Conservation (phyloP, 225 moss, liverwort and hornwort genomes). For the Bryum argenteum region DNA sequence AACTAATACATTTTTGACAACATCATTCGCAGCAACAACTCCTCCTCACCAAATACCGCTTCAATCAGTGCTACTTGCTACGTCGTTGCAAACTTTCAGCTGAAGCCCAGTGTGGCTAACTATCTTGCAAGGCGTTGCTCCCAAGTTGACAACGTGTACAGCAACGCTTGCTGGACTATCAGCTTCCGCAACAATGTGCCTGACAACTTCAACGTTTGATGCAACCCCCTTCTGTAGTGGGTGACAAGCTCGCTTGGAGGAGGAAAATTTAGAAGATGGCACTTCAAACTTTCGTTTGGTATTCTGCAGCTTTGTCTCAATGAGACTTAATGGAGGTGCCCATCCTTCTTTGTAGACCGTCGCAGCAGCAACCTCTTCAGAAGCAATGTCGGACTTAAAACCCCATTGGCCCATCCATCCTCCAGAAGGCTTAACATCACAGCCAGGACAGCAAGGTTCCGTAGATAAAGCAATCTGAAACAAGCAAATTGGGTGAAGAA, state of each 20-base stretch:
- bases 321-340: too few relatives aligned
- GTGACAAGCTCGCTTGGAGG: background rate
- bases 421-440: constrained; percentile 8
- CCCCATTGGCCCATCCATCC: background rate
- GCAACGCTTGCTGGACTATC: background rate
- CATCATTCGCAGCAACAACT: background rate
- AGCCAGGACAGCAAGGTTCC: background rate
- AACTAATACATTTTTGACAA: too few relatives aligned
- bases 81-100: background rate
- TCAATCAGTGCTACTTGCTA: background rate
- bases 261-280: too few relatives aligned
- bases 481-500: constrained; percentile 7
- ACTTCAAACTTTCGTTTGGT: too few relatives aligned
- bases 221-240: background rate
- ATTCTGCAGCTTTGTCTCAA: too few relatives aligned
- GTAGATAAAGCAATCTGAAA: background rate
- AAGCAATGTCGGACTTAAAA: too few relatives aligned
- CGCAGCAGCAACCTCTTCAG: too few relatives aligned
- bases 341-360: too few relatives aligned
- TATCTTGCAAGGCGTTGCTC: too few relatives aligned
- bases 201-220: background rate
- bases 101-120: too few relatives aligned
- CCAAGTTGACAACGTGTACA: too few relatives aligned
- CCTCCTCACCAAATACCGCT: background rate
- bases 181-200: background rate